phyloP scores from a whole-genome alignment of 352 stramenopile genomes.

The Phytophthora colocasiae region DNA sequence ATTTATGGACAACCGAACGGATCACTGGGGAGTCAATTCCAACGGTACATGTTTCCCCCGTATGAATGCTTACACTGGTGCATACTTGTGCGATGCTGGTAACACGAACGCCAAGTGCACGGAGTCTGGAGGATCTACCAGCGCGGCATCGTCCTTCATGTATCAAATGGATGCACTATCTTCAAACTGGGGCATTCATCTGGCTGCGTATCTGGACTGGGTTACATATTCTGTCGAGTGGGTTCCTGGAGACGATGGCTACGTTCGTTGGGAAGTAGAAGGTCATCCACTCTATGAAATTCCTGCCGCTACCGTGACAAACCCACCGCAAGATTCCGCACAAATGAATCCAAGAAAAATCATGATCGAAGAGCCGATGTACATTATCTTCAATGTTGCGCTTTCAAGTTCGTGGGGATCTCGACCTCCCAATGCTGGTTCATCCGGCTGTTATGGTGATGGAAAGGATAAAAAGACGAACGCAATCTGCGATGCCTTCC shows the following conservation, averaged over 20 bases:
- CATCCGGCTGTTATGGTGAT: constrained; percentile 34
- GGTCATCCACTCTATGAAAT: constrained; percentile 24
- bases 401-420: constrained; percentile 76
- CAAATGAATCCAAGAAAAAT: constrained; percentile 66
- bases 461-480: constrained; percentile 37
- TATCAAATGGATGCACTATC: constrained; percentile 92
- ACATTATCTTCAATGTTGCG: constrained; percentile 63
- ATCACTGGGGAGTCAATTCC: constrained; percentile 43
- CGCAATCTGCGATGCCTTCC: constrained; percentile 63
- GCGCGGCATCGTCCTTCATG: constrained; percentile 34
- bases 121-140: constrained; percentile 35
- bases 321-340: constrained; percentile 61
- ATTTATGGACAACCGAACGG: constrained; percentile 26
- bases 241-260: constrained; percentile 22
- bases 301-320: constrained; percentile 16
- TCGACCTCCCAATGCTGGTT: constrained; percentile 59
- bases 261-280: constrained; percentile 32
- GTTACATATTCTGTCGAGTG: constrained; percentile 31
- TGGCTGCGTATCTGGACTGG: constrained; percentile 69
- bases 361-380: constrained; percentile 92
- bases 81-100: constrained; percentile 55
- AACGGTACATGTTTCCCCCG: constrained; percentile 62
- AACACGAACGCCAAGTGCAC: constrained; percentile 33
- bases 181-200: constrained; percentile 87
- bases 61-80: constrained; percentile 61